Base-by-base conservation (phyloP, 768 basidiomycete genomes). In the Hericium rajendrae region DNA sequence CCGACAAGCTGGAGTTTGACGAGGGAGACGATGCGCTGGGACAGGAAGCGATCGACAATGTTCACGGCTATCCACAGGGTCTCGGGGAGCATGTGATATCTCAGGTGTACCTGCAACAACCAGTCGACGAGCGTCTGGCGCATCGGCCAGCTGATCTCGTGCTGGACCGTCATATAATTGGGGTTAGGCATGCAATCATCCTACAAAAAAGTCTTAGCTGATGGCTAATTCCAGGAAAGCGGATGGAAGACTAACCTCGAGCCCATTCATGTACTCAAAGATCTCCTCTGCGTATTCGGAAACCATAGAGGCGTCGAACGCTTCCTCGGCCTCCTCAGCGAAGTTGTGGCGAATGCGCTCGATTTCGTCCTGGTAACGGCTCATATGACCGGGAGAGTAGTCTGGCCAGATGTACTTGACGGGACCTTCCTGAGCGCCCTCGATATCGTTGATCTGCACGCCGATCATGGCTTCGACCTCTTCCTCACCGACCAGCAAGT, bases 21-120 rank as follows among this genome's bases (percentile, higher is more conserved):
- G 37, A 94, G 74, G 1, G 89, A 86, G 60, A 94, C 84, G 51
- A 83, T 79, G 12, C 92, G 87, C 38, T 75, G 69, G 15, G 80
- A 81, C 16, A 88, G 76, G 73, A 88, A 86, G 53, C 86, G 82
- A 65, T 87, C 85, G 55, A 94, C 81, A 59, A 99, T 86, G 75
- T 98, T 99, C 78, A 99, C 81, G 43, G 95, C 91, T 66, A 98
- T 98, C 97, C 97, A 99, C 16, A 98, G 82, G 2, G 97, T 99
- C 72, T 99, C 97, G 28, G 97, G 95, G 50, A 97, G 82, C 91
- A 99, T 92, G 76, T 97, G 95, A 78, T 98, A 99, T 28, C 94
- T 87, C 59, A 97, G 76, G 76, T 99, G 97, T 38, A 98, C 93
- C 70, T 98, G 95, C 55, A 95, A 81, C 22, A 99, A 80, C 97